Percentiles rank a stretch among this genome's conserved stretches.
These are phyloP conservation scores for Penicillium nucicola DNA, from an alignment of 495 filamentous ascomycete species.

Conservation along the genomic window DNA sequence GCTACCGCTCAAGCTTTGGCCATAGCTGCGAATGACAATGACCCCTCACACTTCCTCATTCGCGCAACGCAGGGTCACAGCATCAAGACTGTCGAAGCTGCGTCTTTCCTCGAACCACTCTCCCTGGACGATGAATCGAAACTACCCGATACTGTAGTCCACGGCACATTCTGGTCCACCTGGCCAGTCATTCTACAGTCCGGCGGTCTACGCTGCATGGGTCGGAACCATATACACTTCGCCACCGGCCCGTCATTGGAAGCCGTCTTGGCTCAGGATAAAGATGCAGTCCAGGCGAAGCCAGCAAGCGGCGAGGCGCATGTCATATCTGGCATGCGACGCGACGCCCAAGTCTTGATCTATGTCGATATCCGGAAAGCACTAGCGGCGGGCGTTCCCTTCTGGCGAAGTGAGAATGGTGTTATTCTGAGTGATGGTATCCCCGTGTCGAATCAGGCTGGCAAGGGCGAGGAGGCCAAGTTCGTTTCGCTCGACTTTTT, in stretches of 20 bases:
- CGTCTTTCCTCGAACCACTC: slow-evolving; percentile 65
- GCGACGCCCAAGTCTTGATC: slow-evolving; percentile 72
- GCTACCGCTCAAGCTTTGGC: slow-evolving; percentile 30
- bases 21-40: slow-evolving; percentile 20
- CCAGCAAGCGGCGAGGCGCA: slow-evolving; percentile 9
- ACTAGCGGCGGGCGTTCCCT: slow-evolving; percentile 63
- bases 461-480: slow-evolving; percentile 17
- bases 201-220: slow-evolving; percentile 79
- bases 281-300: slow-evolving; percentile 9
- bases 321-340: slow-evolving; percentile 85
- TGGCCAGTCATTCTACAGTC: slow-evolving; percentile 69
- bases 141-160: slow-evolving; percentile 66
- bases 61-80: slow-evolving; percentile 92
- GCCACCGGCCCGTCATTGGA: slow-evolving; percentile 60
- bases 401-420: slow-evolving; percentile 86
- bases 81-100: slow-evolving; percentile 59
- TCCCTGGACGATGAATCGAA: slow-evolving; percentile 41
- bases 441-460: slow-evolving; percentile 11
- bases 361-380: slow-evolving; percentile 72
- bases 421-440: slow-evolving; percentile 57
- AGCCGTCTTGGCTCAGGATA: slow-evolving; percentile 21
- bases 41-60: slow-evolving; percentile 74
- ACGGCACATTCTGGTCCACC: slow-evolving; percentile 79
- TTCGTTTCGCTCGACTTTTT: slow-evolving; percentile 42
- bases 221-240: slow-evolving; percentile 83